Conservation (phyloP, 495 filamentous ascomycete species). For the Penicillium paxilli region DNA sequence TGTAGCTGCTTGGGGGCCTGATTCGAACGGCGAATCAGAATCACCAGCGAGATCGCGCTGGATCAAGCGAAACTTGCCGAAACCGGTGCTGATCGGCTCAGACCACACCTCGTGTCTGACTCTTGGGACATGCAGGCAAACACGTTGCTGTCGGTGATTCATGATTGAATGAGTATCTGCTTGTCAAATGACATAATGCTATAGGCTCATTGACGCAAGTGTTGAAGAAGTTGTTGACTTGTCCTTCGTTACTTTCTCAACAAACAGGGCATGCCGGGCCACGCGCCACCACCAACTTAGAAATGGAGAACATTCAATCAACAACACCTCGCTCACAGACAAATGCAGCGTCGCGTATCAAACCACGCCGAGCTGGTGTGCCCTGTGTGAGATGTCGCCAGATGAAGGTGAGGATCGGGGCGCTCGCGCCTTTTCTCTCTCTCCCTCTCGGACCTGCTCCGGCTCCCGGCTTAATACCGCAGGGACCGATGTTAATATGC, state of each 20-base stretch:
- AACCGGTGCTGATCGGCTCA: background rate
- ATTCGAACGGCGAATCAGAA: slow-evolving; percentile 2
- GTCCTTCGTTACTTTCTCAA: too few species aligned
- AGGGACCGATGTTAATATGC: background rate
- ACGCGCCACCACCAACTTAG: too few species aligned
- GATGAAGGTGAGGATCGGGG: background rate
- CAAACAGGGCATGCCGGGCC: too few species aligned
- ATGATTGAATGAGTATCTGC: background rate
- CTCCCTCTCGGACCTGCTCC: too few species aligned
- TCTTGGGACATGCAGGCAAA: background rate
- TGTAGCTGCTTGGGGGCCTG: too few species aligned
- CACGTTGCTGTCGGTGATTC: background rate
- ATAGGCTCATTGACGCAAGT: background rate
- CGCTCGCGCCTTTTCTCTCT: background rate
- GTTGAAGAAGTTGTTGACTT: background rate
- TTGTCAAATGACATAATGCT: background rate
- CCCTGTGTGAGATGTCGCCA: slow-evolving; percentile 8
- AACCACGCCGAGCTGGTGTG: slow-evolving; percentile 3
- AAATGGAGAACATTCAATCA: slow-evolving; percentile 7
- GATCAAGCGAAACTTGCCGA: background rate
- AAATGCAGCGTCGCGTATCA: background rate
- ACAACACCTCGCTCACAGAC: background rate
- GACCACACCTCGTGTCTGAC: background rate
- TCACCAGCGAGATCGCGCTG: background rate
- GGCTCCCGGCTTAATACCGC: too few species aligned